Evolutionary conservation across 345 rosid genomes (phyloP).

Genomic region (Kandelia obovata): DNA sequence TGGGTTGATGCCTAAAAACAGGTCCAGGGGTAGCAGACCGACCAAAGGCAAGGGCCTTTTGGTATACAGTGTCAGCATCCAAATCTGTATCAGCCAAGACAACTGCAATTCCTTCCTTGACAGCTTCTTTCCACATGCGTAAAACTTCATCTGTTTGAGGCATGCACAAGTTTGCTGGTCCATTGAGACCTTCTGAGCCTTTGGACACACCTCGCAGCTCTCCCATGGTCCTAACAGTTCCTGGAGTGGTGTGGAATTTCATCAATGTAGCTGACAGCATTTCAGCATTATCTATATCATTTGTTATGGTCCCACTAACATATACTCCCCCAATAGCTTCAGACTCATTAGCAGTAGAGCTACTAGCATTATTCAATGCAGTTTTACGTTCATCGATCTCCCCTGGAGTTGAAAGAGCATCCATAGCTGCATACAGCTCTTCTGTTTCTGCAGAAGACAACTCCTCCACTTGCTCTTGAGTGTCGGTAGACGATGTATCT

Average conservation of each 20-base stretch:
- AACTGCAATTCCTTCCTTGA: constrained; percentile 64
- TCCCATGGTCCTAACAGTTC: constrained; percentile 12
- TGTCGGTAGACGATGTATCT: too few relatives aligned
- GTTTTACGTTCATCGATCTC: constrained; percentile 8
- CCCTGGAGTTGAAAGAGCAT: constrained; percentile 15
- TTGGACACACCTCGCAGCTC: constrained; percentile 24
- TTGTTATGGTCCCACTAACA: constrained; percentile 17
- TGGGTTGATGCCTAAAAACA: constrained; percentile 43
- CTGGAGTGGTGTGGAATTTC: constrained; percentile 8
- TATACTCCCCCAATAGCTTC: constrained; percentile 20
- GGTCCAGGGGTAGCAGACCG: constrained; percentile 60
- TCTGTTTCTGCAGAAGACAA: constrained; percentile 7
- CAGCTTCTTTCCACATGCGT: constrained; percentile 59
- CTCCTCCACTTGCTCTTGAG: constrained; percentile 8
- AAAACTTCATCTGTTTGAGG: constrained; percentile 40
- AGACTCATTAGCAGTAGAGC: constrained; percentile 12
- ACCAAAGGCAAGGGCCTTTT: constrained; percentile 57
- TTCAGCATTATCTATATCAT: constrained; percentile 13
- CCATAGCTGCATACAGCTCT: constrained; percentile 5
- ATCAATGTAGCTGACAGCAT: constrained; percentile 9
- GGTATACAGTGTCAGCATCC: constrained; percentile 59
- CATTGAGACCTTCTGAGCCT: constrained; percentile 20
- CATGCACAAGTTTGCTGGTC: constrained; percentile 11
- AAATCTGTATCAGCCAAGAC: constrained; percentile 43
- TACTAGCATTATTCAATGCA: neutral